Conservation (phyloP, 192 early-diverging fungal species). For the Irineochytrium annulatum region DNA sequence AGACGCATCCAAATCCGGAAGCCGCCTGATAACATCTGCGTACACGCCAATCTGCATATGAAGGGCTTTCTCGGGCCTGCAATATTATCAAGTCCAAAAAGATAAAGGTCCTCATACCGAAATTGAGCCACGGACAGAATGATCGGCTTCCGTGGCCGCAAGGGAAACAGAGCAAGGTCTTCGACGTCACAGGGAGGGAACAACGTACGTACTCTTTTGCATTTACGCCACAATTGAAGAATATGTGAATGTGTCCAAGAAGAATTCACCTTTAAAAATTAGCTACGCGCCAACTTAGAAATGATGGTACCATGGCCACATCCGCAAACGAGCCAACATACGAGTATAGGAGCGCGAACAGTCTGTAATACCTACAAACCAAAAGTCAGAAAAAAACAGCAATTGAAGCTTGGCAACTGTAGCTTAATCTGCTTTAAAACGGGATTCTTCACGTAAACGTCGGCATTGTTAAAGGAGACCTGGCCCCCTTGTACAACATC, state of each 20-base stretch:
- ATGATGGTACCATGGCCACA: slow-evolving; percentile 62
- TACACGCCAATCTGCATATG: slow-evolving; percentile 74
- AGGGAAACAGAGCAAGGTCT: slow-evolving; percentile 50
- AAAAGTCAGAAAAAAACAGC: neutral
- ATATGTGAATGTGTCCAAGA: slow-evolving; percentile 94
- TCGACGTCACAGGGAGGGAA: slow-evolving; percentile 90
- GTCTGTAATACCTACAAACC: slow-evolving; percentile 66
- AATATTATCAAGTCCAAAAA: neutral
- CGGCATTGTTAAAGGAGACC: slow-evolving; percentile 63
- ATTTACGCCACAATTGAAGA: slow-evolving; percentile 69
- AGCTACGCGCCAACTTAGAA: neutral
- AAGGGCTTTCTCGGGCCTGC: slow-evolving; percentile 92
- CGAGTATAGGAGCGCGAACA: slow-evolving; percentile 76
- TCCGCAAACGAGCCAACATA: slow-evolving; percentile 73
- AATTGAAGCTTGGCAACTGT: slow-evolving; percentile 29
- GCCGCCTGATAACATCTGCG: slow-evolving; percentile 50
- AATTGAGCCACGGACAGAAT: slow-evolving; percentile 94
- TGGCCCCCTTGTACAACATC: slow-evolving; percentile 59
- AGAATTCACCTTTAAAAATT: slow-evolving; percentile 71
- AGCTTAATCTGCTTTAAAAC: slow-evolving; percentile 61
- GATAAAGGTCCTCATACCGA: slow-evolving; percentile 37
- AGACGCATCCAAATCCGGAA: slow-evolving; percentile 50
- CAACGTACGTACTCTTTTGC: slow-evolving; percentile 51
- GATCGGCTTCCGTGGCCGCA: slow-evolving; percentile 50
- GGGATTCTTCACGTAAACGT: slow-evolving; percentile 47